Percentiles rank a stretch among this genome's conserved stretches.
Conservation (phyloP, 106 monocot genomes). For the Dioscorea zingiberensis region DNA sequence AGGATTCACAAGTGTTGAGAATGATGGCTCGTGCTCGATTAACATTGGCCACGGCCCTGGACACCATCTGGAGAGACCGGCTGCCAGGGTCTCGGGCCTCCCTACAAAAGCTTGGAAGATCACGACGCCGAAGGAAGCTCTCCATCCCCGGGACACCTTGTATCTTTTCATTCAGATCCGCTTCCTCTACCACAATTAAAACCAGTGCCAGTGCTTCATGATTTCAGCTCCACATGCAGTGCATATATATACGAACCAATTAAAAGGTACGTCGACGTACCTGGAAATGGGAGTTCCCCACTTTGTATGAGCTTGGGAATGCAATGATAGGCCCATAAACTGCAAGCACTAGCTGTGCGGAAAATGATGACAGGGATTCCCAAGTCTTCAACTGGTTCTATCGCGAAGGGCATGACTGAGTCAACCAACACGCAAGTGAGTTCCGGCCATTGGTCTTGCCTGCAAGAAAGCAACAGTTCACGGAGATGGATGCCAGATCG, state of each 20-base stretch:
- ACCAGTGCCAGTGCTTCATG: background rate
- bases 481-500: constrained; percentile 2
- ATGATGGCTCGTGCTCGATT: constrained; percentile 22
- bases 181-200: background rate
- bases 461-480: constrained; percentile 1
- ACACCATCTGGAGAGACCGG: background rate
- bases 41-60: background rate
- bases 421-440: constrained; percentile 41
- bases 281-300: constrained; percentile 37
- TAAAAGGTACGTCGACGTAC: background rate
- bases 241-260: background rate
- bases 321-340: constrained; percentile 26
- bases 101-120: constrained; percentile 24
- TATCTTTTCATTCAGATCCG: constrained; percentile 17
- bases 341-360: constrained; percentile 36
- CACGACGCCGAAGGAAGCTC: constrained; percentile 26
- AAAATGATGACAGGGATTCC: constrained; percentile 32
- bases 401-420: constrained; percentile 20
- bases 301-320: constrained; percentile 16
- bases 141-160: constrained; percentile 29
- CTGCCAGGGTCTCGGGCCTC: background rate
- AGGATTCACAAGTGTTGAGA: constrained; percentile 23
- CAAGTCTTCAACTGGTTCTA: constrained; percentile 32
- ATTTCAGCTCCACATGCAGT: background rate
- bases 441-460: background rate